Conservation (phyloP, 1,284 basidiomycete genomes). For the Puccinia polysora region DNA sequence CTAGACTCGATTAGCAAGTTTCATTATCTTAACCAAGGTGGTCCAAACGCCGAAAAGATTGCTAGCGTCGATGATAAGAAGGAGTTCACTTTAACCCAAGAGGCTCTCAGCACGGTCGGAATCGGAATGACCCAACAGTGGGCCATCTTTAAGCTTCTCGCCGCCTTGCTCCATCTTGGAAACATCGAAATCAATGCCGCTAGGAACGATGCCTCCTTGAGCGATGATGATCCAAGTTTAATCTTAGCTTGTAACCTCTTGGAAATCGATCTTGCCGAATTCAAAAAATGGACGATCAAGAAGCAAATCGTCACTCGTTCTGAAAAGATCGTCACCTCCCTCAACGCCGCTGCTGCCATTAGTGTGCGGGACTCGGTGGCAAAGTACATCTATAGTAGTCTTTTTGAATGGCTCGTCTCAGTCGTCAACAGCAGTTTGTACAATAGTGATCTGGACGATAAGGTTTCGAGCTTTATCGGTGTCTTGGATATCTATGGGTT, state of each 20-base stretch:
- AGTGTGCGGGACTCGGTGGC: constrained; percentile 94
- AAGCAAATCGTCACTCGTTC: constrained; percentile 90
- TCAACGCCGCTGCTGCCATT: constrained; percentile 84
- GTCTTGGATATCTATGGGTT: constrained; percentile 71
- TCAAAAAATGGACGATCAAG: constrained; percentile 98
- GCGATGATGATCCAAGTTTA: constrained; percentile 78
- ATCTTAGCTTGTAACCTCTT: constrained; percentile 78
- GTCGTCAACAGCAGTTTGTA: constrained; percentile 94
- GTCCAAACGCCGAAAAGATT: constrained; percentile 75
- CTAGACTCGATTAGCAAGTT: constrained; percentile 79
- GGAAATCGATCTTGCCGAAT: constrained; percentile 83
- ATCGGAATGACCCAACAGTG: constrained; percentile 96
- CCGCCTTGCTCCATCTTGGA: constrained; percentile 89
- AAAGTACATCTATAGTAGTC: constrained; percentile 96
- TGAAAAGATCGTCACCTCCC: constrained; percentile 86
- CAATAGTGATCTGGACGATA: constrained; percentile 77
- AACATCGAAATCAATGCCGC: constrained; percentile 83
- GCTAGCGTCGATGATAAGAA: constrained; percentile 88
- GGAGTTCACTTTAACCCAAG: constrained; percentile 88
- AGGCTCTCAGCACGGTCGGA: constrained; percentile 90
- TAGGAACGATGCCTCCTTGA: constrained; percentile 76
- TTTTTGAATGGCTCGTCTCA: constrained; percentile 97
- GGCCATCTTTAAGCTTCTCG: constrained; percentile 91
- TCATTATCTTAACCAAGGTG: constrained; percentile 88
- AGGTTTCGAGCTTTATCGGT: constrained; percentile 96